These are phyloP conservation scores for Umbelopsis ramanniana DNA, from an alignment of 192 early-diverging fungal species.

Conservation along the genomic window DNA sequence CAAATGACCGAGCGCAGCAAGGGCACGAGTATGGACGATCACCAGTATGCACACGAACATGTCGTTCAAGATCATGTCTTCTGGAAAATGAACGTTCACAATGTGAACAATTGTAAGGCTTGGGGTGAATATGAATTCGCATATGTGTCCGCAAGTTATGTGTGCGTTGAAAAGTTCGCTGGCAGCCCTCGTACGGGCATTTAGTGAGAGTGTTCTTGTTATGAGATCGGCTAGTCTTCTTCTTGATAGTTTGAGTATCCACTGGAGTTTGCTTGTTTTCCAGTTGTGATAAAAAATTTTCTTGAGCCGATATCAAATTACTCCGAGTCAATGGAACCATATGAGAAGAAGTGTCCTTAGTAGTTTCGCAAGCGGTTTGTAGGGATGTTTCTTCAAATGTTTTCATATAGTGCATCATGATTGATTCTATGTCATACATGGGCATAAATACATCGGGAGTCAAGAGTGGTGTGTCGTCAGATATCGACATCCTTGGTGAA, in stretches of 20 bases:
- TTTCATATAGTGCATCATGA: slow-evolving; percentile 1
- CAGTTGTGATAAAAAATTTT: slow-evolving; percentile 6
- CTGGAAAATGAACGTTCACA: slow-evolving; percentile 25
- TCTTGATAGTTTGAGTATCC: neutral
- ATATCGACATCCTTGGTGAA: slow-evolving; percentile 3
- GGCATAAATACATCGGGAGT: slow-evolving; percentile 15
- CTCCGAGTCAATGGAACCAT: slow-evolving; percentile 9
- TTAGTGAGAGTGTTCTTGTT: slow-evolving; percentile 7
- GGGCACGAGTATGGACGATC: slow-evolving; percentile 28
- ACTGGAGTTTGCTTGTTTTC: neutral
- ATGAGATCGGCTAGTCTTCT: slow-evolving; percentile 3
- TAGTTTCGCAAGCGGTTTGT: neutral
- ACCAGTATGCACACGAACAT: slow-evolving; percentile 29
- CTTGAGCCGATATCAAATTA: slow-evolving; percentile 20
- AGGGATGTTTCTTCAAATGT: neutral
- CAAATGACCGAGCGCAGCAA: slow-evolving; percentile 17
- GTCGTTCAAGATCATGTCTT: slow-evolving; percentile 31
- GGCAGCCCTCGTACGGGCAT: slow-evolving; percentile 8
- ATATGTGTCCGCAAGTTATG: slow-evolving; percentile 15
- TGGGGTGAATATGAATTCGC: slow-evolving; percentile 22
- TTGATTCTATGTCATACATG: neutral
- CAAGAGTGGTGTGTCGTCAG: neutral
- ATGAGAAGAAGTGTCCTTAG: neutral
- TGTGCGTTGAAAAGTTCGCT: slow-evolving; percentile 18
- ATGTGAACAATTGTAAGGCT: slow-evolving; percentile 15